Percentiles rank a stretch among this genome's conserved stretches.
These are phyloP conservation scores for Prosopis cineraria DNA, from an alignment of 306 rosid genomes.

Conservation along the genomic window DNA sequence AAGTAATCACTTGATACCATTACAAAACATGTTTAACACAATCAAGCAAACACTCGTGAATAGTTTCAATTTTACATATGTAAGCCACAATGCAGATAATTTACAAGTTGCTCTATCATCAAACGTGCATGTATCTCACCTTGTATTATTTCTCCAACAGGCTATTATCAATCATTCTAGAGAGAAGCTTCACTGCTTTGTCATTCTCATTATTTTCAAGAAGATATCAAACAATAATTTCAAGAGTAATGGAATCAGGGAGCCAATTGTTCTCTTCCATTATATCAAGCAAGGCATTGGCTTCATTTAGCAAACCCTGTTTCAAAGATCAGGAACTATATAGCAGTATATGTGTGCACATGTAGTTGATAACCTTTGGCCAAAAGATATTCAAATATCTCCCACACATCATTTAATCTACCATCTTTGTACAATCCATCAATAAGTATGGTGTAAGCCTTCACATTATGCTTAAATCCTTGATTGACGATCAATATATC, in stretches of 20 bases:
- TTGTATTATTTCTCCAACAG: background rate
- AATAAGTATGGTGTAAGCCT: background rate
- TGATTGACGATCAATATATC: background rate
- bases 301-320: background rate
- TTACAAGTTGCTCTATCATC: too few relatives aligned
- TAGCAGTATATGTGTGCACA: background rate
- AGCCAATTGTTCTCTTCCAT: background rate
- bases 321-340: background rate
- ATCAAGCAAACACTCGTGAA: too few relatives aligned
- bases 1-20: too few relatives aligned
- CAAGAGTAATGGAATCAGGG: background rate
- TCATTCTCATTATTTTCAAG: too few relatives aligned
- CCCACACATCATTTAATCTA: background rate
- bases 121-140: background rate
- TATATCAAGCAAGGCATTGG: background rate
- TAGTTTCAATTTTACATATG: too few relatives aligned
- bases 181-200: too few relatives aligned
- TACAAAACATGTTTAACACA: too few relatives aligned
- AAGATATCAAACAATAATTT: too few relatives aligned
- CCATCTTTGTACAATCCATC: background rate
- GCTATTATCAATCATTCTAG: too few relatives aligned
- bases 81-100: too few relatives aligned
- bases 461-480: background rate
- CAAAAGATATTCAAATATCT: background rate
- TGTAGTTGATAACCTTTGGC: background rate